Evolutionary conservation across 495 filamentous ascomycete species (phyloP).

Genomic region (Xylaria venustula): DNA sequence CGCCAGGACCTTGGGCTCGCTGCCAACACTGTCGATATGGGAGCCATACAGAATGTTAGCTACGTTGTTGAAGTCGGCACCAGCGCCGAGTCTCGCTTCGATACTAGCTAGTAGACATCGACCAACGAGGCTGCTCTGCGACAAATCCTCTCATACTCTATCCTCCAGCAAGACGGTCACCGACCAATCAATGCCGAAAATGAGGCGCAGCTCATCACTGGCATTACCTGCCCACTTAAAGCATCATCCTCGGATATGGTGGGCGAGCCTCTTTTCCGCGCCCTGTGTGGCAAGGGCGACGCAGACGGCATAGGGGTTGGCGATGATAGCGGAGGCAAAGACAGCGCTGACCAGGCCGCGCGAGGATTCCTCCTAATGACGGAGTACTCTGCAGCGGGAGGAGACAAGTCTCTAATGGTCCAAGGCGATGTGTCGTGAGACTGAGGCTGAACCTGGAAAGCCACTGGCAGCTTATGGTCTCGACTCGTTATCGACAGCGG

Average conservation of each 20-base stretch:
- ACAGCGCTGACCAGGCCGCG: not conserved
- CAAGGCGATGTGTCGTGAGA: not conserved
- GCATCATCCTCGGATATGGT: not conserved
- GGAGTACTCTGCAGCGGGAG: no score
- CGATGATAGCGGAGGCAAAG: not conserved
- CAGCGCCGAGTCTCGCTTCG: not conserved
- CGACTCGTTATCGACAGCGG: not conserved
- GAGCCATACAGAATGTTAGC: not conserved
- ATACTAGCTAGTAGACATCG: not conserved
- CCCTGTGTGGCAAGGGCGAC: not conserved
- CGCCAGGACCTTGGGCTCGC: constrained; percentile 15
- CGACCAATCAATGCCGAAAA: not conserved
- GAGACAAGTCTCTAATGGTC: no score
- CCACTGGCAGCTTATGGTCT: not conserved
- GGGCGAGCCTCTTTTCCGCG: not conserved
- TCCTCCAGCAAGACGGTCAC: not conserved
- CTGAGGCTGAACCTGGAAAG: not conserved
- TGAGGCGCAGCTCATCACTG: not conserved
- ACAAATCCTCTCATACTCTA: not conserved
- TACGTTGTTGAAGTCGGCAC: not conserved
- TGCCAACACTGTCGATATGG: not conserved
- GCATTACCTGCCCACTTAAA: not conserved
- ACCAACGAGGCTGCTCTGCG: not conserved
- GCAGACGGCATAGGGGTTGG: not conserved
- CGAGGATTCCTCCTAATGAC: no score